phyloP scores from a whole-genome alignment of 1,139 yeast species.

The Suhomyces anneliseae region DNA sequence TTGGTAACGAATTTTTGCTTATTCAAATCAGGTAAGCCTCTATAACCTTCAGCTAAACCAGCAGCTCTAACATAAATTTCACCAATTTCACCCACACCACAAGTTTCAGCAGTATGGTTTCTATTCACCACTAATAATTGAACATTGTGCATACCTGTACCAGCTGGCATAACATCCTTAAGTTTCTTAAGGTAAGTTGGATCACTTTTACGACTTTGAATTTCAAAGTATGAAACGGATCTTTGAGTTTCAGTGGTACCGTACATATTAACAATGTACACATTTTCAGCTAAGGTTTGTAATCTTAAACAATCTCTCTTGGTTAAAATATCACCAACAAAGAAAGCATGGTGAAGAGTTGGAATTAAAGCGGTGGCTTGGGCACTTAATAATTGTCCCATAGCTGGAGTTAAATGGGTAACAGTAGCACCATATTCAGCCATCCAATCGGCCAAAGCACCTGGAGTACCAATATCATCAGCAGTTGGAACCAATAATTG shows the following conservation, averaged over 20 bases:
- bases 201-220: slow-evolving; percentile 69
- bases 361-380: slow-evolving; percentile 94
- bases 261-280: slow-evolving; percentile 92
- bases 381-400: slow-evolving; percentile 96
- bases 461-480: slow-evolving; percentile 98
- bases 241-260: slow-evolving; percentile 99
- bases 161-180: slow-evolving; percentile 98
- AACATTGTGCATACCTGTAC: slow-evolving; percentile 94
- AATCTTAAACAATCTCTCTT: slow-evolving; percentile 93
- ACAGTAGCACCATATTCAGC: slow-evolving; percentile 86
- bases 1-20: slow-evolving; percentile 82
- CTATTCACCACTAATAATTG: slow-evolving; percentile 93
- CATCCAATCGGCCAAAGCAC: slow-evolving; percentile 97
- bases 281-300: slow-evolving; percentile 89
- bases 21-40: slow-evolving; percentile 87
- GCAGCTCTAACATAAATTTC: slow-evolving; percentile 98
- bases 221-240: slow-evolving; percentile 92
- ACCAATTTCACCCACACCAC: slow-evolving; percentile 99
- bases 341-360: slow-evolving; percentile 89
- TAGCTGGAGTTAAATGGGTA: slow-evolving; percentile 97
- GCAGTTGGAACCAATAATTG: slow-evolving; percentile 89
- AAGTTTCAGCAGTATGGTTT: slow-evolving; percentile 79
- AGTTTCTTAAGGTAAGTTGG: slow-evolving; percentile 75
- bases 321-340: slow-evolving; percentile 96
- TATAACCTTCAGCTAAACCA: slow-evolving; percentile 94